phyloP scores from a whole-genome alignment of 176 grass and related monocot species.

The Triticum monococcum region DNA sequence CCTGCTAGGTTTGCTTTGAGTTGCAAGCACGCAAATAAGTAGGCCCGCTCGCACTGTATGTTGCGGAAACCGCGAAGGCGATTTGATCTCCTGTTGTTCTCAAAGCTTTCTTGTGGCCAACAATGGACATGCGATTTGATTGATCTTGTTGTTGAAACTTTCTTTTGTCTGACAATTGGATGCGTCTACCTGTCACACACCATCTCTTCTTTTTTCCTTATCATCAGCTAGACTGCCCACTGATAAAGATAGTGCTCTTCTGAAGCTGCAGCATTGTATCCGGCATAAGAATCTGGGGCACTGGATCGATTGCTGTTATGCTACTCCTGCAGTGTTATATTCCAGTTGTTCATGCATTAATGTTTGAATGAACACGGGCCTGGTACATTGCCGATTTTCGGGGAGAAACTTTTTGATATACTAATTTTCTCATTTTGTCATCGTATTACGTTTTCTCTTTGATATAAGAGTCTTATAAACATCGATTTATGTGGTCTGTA shows the following conservation, averaged over 20 bases:
- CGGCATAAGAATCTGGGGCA: background rate
- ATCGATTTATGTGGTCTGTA: background rate
- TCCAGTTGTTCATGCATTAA: background rate
- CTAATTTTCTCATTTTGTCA: background rate
- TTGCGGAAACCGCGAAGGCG: slow-evolving; percentile 30
- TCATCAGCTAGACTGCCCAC: slow-evolving; percentile 25
- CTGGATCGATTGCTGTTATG: background rate
- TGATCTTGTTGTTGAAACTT: background rate
- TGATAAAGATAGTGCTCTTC: slow-evolving; percentile 17
- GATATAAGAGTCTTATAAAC: background rate
- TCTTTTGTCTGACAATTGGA: background rate
- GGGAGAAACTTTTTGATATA: background rate
- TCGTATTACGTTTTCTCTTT: background rate
- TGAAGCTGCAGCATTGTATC: slow-evolving; percentile 11
- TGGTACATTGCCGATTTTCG: background rate
- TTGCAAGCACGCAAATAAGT: slow-evolving; percentile 46
- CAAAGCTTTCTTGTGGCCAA: slow-evolving; percentile 26
- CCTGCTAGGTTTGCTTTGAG: slow-evolving; percentile 60
- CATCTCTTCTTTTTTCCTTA: background rate
- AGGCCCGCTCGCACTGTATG: background rate
- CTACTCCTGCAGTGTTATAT: background rate
- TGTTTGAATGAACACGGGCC: background rate
- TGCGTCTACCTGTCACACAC: background rate
- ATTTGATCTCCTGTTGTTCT: slow-evolving; percentile 23
- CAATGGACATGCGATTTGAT: background rate